Conservation (phyloP, 2,329 filamentous ascomycete species). For the Xylariaceae sp. region DNA sequence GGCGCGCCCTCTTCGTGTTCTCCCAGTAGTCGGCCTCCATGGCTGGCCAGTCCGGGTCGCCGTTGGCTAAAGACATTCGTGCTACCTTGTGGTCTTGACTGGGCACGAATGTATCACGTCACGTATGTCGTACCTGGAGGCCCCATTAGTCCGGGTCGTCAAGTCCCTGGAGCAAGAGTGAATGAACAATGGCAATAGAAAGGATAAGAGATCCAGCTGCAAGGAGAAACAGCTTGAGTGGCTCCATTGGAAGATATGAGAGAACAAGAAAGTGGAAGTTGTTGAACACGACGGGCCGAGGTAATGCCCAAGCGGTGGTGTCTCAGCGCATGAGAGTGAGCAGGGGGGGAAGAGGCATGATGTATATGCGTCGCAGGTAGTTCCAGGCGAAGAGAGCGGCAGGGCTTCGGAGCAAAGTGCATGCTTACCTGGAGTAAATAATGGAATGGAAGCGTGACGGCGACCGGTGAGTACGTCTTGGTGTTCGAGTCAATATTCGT, state of each 20-base stretch:
- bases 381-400: not conserved
- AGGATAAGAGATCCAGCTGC: not conserved
- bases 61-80: conserved; percentile 25
- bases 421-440: not conserved
- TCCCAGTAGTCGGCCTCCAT: conserved; percentile 26
- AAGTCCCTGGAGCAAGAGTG: not conserved
- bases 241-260: not conserved
- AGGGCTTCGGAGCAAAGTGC: not conserved
- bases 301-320: not conserved
- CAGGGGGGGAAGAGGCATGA: not conserved
- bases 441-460: not conserved
- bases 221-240: not conserved
- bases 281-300: not conserved
- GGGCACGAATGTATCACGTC: conserved; percentile 1
- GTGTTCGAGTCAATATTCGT: not conserved
- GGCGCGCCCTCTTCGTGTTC: conserved; percentile 19
- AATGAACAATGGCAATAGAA: not conserved
- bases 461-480: not conserved
- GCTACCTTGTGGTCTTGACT: conserved; percentile 10
- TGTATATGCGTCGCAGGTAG: not conserved
- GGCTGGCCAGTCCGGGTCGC: conserved; percentile 23
- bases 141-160: conserved; percentile 7
- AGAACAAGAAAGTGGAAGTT: not conserved
- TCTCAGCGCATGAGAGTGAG: not conserved
- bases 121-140: conserved; percentile 13